Evolutionary conservation across 1,139 yeast species (phyloP).

Genomic region (Saccharomycopsis phalli): DNA sequence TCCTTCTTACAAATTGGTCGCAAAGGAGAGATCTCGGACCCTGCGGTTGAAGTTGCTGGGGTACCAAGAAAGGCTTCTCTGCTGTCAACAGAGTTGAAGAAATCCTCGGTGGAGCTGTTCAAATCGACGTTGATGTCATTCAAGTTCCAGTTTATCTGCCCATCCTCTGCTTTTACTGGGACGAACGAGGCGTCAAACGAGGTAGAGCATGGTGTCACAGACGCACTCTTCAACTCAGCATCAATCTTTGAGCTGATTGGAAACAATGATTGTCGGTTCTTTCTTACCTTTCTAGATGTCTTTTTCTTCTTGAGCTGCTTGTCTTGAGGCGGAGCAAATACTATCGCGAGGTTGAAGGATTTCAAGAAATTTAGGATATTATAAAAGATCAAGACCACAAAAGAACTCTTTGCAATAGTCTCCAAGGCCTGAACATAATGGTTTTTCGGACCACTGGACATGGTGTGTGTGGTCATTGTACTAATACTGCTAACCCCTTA

Average conservation of each 20-base stretch:
- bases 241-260: constrained; percentile 14
- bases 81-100: constrained; percentile 3
- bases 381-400: constrained; percentile 7
- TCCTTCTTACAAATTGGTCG: neutral
- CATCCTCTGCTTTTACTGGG: constrained; percentile 17
- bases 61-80: constrained; percentile 1
- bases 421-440: too few relatives aligned
- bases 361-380: constrained; percentile 7
- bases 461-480: too few relatives aligned
- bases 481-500: too few relatives aligned
- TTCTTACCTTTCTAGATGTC: neutral
- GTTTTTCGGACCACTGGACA: too few relatives aligned
- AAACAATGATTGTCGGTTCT: constrained; percentile 7
- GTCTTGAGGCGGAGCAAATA: constrained; percentile 3
- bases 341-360: constrained; percentile 4
- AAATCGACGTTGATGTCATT: constrained; percentile 3
- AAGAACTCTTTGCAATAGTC: constrained; percentile 9
- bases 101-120: constrained; percentile 7
- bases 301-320: neutral
- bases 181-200: constrained; percentile 18
- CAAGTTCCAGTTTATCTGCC: constrained; percentile 16
- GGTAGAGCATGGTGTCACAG: constrained; percentile 18
- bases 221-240: constrained; percentile 4
- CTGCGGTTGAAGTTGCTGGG: constrained; percentile 11
- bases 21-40: constrained; percentile 13